These are phyloP conservation scores for Colletotrichum agaves DNA, from an alignment of 2,329 filamentous ascomycete genomes.

Conservation along the genomic window DNA sequence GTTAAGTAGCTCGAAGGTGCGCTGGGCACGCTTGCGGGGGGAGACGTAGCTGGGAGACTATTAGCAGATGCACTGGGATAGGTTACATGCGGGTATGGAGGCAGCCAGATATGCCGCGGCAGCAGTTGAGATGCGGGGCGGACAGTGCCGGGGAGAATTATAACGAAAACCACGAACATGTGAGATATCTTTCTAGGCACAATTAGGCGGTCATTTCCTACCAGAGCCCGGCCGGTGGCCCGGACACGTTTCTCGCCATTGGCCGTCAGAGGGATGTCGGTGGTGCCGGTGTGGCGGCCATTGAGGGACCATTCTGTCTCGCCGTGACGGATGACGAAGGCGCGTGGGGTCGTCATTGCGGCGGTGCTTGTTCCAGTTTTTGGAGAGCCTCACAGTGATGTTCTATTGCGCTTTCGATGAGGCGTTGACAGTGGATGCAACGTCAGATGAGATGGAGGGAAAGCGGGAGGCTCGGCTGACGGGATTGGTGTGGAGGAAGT, in stretches of 20 bases:
- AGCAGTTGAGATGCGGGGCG: too few relatives aligned
- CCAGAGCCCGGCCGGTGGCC: slow-evolving; percentile 83
- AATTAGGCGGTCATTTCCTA: slow-evolving; percentile 86
- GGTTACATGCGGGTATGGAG: not conserved
- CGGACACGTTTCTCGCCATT: slow-evolving; percentile 82
- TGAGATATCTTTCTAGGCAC: slow-evolving; percentile 84
- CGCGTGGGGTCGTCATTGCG: slow-evolving; percentile 66
- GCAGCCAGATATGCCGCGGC: too few relatives aligned
- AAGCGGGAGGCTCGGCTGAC: not conserved
- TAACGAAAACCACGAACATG: slow-evolving; percentile 67
- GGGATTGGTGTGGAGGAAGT: not conserved
- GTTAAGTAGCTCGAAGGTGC: slow-evolving; percentile 88
- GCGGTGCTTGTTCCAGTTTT: not conserved
- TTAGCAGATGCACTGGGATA: slow-evolving; percentile 5
- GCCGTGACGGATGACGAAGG: slow-evolving; percentile 88
- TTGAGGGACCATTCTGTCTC: slow-evolving; percentile 96
- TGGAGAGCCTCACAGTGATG: not conserved
- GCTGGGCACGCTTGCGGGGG: slow-evolving; percentile 84
- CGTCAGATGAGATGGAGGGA: slow-evolving; percentile 1
- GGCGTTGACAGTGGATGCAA: slow-evolving; percentile 13
- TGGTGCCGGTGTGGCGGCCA: slow-evolving; percentile 83
- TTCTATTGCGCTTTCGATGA: not conserved
- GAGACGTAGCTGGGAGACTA: slow-evolving; percentile 76
- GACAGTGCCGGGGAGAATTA: not conserved
- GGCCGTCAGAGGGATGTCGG: slow-evolving; percentile 86